phyloP scores from a whole-genome alignment of 192 early-diverging fungal species.

The Coemansia nantahalensis region DNA sequence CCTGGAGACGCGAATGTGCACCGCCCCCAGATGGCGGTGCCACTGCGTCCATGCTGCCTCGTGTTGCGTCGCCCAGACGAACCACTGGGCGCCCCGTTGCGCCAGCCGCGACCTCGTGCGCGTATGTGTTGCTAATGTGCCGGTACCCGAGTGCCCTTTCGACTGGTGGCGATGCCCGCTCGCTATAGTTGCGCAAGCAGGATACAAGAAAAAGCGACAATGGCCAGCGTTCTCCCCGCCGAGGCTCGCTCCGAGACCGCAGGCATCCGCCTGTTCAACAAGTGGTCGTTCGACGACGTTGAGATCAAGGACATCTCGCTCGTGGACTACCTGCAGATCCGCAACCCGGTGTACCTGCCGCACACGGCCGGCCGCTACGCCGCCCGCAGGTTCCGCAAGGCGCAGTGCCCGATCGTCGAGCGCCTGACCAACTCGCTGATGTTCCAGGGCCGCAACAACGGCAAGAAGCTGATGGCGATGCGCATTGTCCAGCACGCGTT shows the following conservation, averaged over 20 bases:
- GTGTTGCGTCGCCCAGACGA: too few species aligned
- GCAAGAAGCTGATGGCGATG: conserved; percentile 98
- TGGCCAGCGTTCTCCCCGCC: conserved; percentile 53
- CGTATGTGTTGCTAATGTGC: too few species aligned
- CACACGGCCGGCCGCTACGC: conserved; percentile 99
- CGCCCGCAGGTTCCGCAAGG: conserved; percentile 95
- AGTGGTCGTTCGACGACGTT: conserved; percentile 87
- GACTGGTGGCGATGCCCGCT: too few species aligned
- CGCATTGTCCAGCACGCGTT: conserved; percentile 99
- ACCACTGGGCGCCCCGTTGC: too few species aligned
- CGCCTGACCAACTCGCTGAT: conserved; percentile 98
- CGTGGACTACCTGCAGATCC: conserved; percentile 90
- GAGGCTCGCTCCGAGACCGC: conserved; percentile 52
- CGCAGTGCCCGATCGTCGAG: conserved; percentile 98
- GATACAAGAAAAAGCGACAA: conserved; percentile 28
- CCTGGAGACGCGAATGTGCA: too few species aligned
- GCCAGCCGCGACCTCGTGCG: too few species aligned
- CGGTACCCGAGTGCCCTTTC: too few species aligned
- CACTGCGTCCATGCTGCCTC: too few species aligned
- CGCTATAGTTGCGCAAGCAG: conserved; percentile 11
- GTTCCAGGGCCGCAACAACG: conserved; percentile 99
- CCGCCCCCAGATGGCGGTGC: too few species aligned
- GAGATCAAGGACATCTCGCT: conserved; percentile 88
- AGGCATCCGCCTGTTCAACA: conserved; percentile 71
- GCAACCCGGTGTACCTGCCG: conserved; percentile 90